Base-by-base conservation (phyloP, 345 rosid genomes). In the Citrus maxima region DNA sequence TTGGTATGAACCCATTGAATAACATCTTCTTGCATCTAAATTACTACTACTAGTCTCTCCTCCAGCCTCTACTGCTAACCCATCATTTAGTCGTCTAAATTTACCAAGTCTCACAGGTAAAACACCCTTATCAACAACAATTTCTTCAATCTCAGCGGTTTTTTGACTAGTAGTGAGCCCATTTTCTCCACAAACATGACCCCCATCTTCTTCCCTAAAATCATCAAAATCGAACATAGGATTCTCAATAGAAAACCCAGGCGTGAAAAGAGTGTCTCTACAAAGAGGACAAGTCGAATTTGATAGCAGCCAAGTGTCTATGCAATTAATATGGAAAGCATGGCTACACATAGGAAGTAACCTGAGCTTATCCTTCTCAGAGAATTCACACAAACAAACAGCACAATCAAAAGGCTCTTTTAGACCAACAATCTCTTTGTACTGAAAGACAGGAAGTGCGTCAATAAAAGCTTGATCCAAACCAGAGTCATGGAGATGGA, bases 351-450 rank as follows among this genome's bases (percentile, higher is more conserved):
- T 81, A 37, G 98, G 98, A 67, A 93, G 91, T 83, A 93, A 76
- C 77, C 98, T 87, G n/a, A 93, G 88, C 86, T 90, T 88, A 83
- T 93, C 98, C 82, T 87, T 91, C 80, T 89, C 98, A 10, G 93
- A 60, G 42, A 93, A 93, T 80, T 93, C 98, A 85, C 93, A 91
- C 34, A 93, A 86, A 86, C 98, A 93, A 80, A 93, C 98, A 6
- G 98, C 94, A n/a, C 98, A 93, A 82, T 93, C 98, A 59, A 90
- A 93, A 2, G 91, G 98, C 82, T 93, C 94, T 32, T 91, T 88
- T 21, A 83, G 71, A 84, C 94, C 94, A 64, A 91, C 88, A 25
- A 93, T 87, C 79, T 93, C 94, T 75, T 85, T 90, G 81, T 87
- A 93, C 72, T 87, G 91, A 74, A 93, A 93, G 74, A 93, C 98